Base-by-base conservation (phyloP, 2,329 filamentous ascomycete genomes). In the Exophiala lecanii-corni region DNA sequence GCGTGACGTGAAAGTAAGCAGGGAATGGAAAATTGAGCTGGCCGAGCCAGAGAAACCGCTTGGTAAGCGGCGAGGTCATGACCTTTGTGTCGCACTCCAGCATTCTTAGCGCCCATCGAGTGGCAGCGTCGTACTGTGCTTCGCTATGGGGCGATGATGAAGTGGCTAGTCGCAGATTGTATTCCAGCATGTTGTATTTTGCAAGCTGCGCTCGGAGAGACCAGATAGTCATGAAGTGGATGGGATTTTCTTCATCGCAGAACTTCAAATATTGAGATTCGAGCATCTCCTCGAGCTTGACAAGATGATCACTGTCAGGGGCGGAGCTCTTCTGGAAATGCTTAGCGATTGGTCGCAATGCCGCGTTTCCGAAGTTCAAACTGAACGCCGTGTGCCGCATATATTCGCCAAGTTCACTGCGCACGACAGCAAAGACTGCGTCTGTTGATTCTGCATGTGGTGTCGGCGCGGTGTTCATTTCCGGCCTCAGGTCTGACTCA, bases 351-450 rank as follows among this genome's bases (percentile, higher is more conserved):
- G 57, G 33, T 20, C 64, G 66, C 9, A 67, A 45, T 16, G 55
- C 51, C 1, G 71, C 71, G 44, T 61, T 68, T 25, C 59, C 62
- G 46, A 71, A 74, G 46, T 73, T 66, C 10, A 76, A 62, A 41
- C 74, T 62, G 25, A 63, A 66, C 0, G 55, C 36, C 17, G 59
- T 60, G 36, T 64, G 54, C 7, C 67, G 61, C 25, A 70, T 47
- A 18, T 62, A 64, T 19, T 70, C 60, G 73, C 76, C 4, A 76
- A 73, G 45, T 81, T 77, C 20, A 74, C 75, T 1, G 76, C 78
- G 55, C 80, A 76, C 43, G 81, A 76, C 54, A 81, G 78, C 1
- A 75, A 75, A 2, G 77, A 71, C 47, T 78, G 65, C 3, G 72
- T 68, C 55, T 82, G 46, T 49, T 10, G 42, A 28, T 9, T 34